phyloP scores from a whole-genome alignment of 306 rosid species.

The Rosa multiflora region DNA sequence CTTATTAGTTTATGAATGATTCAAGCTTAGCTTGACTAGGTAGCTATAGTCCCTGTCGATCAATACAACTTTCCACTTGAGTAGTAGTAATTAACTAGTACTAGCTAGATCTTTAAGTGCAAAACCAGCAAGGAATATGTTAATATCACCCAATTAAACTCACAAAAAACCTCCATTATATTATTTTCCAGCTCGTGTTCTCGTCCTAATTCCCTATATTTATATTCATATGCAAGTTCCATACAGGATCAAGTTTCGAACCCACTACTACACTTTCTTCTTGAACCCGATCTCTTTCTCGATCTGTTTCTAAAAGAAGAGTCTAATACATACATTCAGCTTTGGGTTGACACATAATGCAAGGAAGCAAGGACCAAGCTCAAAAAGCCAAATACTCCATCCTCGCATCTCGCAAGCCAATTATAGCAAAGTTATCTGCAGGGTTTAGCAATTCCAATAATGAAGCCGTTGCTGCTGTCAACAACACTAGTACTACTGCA shows the following conservation, averaged over 20 bases:
- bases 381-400: neutral
- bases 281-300: neutral
- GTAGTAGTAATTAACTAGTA: neutral
- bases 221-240: too few relatives aligned
- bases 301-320: neutral
- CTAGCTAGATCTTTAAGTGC: neutral
- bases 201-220: too few relatives aligned
- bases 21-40: neutral
- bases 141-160: neutral
- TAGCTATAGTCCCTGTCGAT: neutral
- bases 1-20: too few relatives aligned
- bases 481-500: too few relatives aligned
- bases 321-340: neutral
- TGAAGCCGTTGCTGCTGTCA: too few relatives aligned
- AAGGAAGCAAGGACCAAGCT: slow-evolving; percentile 10
- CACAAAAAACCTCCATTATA: too few relatives aligned
- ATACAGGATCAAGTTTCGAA: neutral
- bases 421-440: too few relatives aligned
- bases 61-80: neutral
- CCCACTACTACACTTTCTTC: neutral
- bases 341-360: neutral
- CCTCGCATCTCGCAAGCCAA: neutral
- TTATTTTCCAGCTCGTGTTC: too few relatives aligned
- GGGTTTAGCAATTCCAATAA: too few relatives aligned
- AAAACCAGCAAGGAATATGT: neutral